A percentile compares a stretch with the other conserved stretches of the same genome.
Conservation (phyloP, 345 rosid genomes). For the Tarenaya hassleriana region DNA sequence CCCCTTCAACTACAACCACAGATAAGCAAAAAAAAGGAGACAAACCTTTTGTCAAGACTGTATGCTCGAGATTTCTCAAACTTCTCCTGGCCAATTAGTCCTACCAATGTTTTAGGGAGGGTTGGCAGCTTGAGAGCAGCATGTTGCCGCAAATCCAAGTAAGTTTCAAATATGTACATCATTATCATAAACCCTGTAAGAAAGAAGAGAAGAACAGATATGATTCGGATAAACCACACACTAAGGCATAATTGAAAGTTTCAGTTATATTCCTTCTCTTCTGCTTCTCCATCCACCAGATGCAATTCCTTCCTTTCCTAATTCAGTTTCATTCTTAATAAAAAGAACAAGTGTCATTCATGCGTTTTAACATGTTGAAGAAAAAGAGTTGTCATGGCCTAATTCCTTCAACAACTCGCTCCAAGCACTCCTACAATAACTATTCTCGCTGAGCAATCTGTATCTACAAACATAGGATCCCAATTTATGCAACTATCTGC, state of each 20-base stretch:
- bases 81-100: conserved; percentile 88
- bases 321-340: too few species aligned
- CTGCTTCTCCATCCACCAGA: conserved; percentile 1
- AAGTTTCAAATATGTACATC: conserved; percentile 83
- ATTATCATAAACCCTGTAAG: conserved; percentile 83
- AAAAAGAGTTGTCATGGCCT: too few species aligned
- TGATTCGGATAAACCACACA: conserved; percentile 2
- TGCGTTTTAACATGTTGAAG: background rate
- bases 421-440: too few species aligned
- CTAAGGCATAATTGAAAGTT: background rate
- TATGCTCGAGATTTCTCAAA: conserved; percentile 87
- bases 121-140: conserved; percentile 72
- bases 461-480: too few species aligned
- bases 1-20: too few species aligned
- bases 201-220: background rate
- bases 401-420: too few species aligned
- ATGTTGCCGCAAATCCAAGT: conserved; percentile 83
- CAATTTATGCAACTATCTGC: too few species aligned
- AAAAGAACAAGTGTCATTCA: background rate
- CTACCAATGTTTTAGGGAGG: conserved; percentile 83
- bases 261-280: background rate
- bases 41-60: conserved; percentile 94
- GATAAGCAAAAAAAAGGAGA: conserved; percentile 10
- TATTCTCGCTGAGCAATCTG: too few species aligned
- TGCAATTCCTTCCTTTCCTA: too few species aligned